Conservation (phyloP, 345 rosid species). For the Eucalyptus guilfoylei region DNA sequence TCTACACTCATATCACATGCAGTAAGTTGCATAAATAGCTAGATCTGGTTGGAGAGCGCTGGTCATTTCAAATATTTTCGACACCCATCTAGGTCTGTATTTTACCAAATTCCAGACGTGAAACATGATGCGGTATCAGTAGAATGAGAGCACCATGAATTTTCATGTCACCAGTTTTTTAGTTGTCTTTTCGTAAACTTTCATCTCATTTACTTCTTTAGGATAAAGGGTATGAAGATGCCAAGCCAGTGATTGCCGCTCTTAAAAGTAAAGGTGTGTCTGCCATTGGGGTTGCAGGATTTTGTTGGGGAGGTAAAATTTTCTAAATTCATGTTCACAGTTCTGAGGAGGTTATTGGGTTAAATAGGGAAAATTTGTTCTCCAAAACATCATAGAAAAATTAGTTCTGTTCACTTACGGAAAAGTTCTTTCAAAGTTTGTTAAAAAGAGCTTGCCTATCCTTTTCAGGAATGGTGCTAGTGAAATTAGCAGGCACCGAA, state of each 20-base stretch:
- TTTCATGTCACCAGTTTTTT: background rate
- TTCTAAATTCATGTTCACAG: background rate
- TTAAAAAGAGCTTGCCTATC: background rate
- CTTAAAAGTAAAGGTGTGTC: slow-evolving; percentile 10
- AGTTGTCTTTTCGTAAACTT: background rate
- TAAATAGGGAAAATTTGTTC: background rate
- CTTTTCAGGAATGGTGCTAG: slow-evolving; percentile 14
- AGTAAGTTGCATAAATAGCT: background rate
- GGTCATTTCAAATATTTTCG: background rate
- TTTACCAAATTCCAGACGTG: background rate
- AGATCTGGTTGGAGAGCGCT: background rate
- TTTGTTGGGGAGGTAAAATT: slow-evolving; percentile 33
- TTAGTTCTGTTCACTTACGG: background rate
- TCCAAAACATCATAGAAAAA: background rate
- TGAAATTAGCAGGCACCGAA: slow-evolving; percentile 5
- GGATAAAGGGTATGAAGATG: slow-evolving; percentile 31
- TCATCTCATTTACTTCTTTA: background rate
- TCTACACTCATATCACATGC: background rate
- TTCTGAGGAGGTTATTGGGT: background rate
- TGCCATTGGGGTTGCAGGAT: slow-evolving; percentile 25
- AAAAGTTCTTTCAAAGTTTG: background rate
- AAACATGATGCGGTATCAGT: background rate
- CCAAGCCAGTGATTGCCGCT: slow-evolving; percentile 14
- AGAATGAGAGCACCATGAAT: background rate
- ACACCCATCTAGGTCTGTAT: background rate